Base-by-base conservation (phyloP, 1,284 basidiomycete genomes). In the Earliella scabrosa region DNA sequence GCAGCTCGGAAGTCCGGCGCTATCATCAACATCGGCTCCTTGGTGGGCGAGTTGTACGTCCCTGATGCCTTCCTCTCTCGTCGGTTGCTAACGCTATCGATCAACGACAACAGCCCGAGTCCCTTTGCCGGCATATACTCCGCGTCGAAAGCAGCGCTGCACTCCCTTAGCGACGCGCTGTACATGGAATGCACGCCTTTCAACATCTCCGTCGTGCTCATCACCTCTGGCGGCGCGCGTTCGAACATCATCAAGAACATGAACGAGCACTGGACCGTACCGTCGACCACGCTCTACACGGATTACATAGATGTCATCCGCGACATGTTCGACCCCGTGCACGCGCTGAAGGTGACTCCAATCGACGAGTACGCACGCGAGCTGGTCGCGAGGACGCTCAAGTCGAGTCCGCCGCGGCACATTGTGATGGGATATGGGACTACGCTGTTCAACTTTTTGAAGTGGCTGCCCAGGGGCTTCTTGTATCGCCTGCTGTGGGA, bases 21-120 rank as follows among this genome's bases (percentile, higher is more conserved):
- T 13, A 83, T 93, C 53, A 78, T 93, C 49, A 92, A 92, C 66
- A 82, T 92, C 20, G 88, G 90, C 16, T 90, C 87, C 1, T 71
- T 90, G 39, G 82, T 79, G 10, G 90, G 82, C 7, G 77, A 84
- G 40, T 71, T 82, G 82, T 84, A 66, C 60, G 82, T 75, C n/a
- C 29, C n/a, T n/a, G n/a, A n/a, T 21, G n/a, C 16, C n/a, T n/a
- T n/a, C n/a, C n/a, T n/a, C n/a, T n/a, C n/a, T n/a, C n/a, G n/a
- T n/a, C n/a, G n/a, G n/a, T n/a, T n/a, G n/a, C n/a, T n/a, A n/a
- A n/a, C n/a, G n/a, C n/a, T n/a, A 3, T n/a, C 31, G 8, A 41
- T 23, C 23, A 20, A 23, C 4, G 8, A 14, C 16, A n/a, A n/a
- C 54, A 90, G 88, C 39, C 74, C 86, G 0, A 82, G 82, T 0